These are phyloP conservation scores for Trichophyton rubrum DNA, from an alignment of 2,329 filamentous ascomycete species.

Conservation along the genomic window DNA sequence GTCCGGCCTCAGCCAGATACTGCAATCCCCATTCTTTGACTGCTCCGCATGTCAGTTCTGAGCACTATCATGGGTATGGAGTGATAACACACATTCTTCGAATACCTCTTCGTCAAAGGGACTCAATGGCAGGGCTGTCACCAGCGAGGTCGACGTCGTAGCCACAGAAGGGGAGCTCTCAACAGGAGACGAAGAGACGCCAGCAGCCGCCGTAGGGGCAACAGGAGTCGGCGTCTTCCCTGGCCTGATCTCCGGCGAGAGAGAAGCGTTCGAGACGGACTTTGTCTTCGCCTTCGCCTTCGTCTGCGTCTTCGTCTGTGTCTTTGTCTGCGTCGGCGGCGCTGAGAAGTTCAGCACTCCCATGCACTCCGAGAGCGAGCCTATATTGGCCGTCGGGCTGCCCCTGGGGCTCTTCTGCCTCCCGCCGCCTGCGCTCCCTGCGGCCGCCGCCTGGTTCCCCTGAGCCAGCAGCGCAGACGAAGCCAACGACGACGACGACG, in stretches of 20 bases:
- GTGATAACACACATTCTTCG: slow-evolving; percentile 8
- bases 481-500: neutral
- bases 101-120: slow-evolving; percentile 10
- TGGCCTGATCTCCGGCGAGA: neutral
- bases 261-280: neutral
- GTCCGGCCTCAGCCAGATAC: slow-evolving; percentile 8
- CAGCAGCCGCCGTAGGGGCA: neutral
- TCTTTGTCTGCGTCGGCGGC: neutral
- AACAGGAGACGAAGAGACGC: neutral
- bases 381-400: neutral
- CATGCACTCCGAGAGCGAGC: slow-evolving; percentile 1
- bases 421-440: neutral
- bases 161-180: neutral
- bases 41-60: neutral
- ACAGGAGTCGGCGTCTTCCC: neutral
- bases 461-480: neutral
- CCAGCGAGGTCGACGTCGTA: neutral
- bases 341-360: neutral
- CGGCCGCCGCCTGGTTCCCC: neutral
- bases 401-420: neutral
- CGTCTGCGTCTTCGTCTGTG: neutral
- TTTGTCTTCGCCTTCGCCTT: too few species aligned
- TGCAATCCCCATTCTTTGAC: slow-evolving; percentile 11
- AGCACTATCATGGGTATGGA: neutral
- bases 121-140: neutral